phyloP scores from a whole-genome alignment of 495 filamentous ascomycete species.

The Talaromyces borbonicus region DNA sequence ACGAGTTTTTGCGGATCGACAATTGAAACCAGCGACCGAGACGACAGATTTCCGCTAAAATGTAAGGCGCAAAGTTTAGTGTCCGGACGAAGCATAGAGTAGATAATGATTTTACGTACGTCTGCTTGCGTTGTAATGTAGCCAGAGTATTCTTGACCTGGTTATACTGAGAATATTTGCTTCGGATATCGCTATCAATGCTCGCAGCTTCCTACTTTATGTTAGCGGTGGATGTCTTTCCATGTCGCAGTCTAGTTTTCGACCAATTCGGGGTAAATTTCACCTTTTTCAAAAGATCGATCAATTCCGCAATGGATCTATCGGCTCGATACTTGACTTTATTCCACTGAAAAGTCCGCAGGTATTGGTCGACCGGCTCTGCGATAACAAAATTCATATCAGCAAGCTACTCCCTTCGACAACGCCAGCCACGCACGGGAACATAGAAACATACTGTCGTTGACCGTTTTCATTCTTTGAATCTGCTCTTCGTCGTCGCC shows the following conservation, averaged over 20 bases:
- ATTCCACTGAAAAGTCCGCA: slow-evolving; percentile 87
- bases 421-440: too few relatives aligned
- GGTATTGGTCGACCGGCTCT: slow-evolving; percentile 92
- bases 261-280: neutral
- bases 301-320: slow-evolving; percentile 72
- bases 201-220: slow-evolving; percentile 60
- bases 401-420: neutral
- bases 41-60: slow-evolving; percentile 83
- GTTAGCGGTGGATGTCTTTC: neutral
- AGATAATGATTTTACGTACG: slow-evolving; percentile 35
- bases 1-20: slow-evolving; percentile 70
- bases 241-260: neutral
- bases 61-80: neutral
- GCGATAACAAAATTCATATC: slow-evolving; percentile 6
- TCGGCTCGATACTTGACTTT: slow-evolving; percentile 94
- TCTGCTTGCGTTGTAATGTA: slow-evolving; percentile 75
- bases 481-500: slow-evolving; percentile 76
- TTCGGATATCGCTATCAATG: slow-evolving; percentile 89
- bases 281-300: slow-evolving; percentile 81
- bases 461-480: slow-evolving; percentile 82
- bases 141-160: slow-evolving; percentile 72
- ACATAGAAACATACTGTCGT: slow-evolving; percentile 62
- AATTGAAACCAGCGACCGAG: slow-evolving; percentile 81
- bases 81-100: neutral
- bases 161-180: slow-evolving; percentile 89